Conservation (phyloP, 306 rosid genomes). For the Carpinus viminea region DNA sequence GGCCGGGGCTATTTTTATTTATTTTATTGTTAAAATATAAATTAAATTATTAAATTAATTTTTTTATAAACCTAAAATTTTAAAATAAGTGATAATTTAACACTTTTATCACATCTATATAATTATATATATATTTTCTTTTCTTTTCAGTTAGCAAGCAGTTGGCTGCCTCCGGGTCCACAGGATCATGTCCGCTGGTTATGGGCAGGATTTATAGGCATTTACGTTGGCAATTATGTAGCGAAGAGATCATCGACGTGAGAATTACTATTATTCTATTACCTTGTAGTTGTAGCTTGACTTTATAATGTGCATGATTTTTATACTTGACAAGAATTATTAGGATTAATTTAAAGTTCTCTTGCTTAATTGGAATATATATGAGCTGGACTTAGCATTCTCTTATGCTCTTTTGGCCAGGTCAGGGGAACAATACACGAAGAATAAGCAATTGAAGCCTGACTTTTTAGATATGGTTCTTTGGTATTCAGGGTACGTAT, state of each 20-base stretch:
- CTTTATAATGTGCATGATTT: slow-evolving; percentile 10
- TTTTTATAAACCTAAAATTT: too few species aligned
- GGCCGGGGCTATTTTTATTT: too few species aligned
- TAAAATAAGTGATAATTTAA: too few species aligned
- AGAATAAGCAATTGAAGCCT: slow-evolving; percentile 84
- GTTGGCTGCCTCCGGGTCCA: slow-evolving; percentile 71
- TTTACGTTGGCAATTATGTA: slow-evolving; percentile 89
- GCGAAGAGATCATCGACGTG: slow-evolving; percentile 91
- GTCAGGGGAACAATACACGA: slow-evolving; percentile 68
- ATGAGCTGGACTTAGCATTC: background rate
- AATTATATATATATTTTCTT: slow-evolving; percentile 1
- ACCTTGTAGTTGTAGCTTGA: background rate
- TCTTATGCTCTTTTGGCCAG: slow-evolving; percentile 43
- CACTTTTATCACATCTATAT: slow-evolving; percentile 9
- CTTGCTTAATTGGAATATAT: background rate
- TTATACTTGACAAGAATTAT: background rate
- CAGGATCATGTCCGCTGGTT: slow-evolving; percentile 81
- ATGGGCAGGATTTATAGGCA: slow-evolving; percentile 92
- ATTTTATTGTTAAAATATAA: too few species aligned
- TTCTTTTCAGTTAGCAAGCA: slow-evolving; percentile 73
- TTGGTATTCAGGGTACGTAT: slow-evolving; percentile 93
- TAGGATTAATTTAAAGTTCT: background rate
- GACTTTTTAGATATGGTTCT: slow-evolving; percentile 96
- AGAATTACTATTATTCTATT: slow-evolving; percentile 25
- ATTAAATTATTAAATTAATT: too few species aligned